Evolutionary conservation across 345 rosid species (phyloP).

Genomic region (Alliaria petiolata): DNA sequence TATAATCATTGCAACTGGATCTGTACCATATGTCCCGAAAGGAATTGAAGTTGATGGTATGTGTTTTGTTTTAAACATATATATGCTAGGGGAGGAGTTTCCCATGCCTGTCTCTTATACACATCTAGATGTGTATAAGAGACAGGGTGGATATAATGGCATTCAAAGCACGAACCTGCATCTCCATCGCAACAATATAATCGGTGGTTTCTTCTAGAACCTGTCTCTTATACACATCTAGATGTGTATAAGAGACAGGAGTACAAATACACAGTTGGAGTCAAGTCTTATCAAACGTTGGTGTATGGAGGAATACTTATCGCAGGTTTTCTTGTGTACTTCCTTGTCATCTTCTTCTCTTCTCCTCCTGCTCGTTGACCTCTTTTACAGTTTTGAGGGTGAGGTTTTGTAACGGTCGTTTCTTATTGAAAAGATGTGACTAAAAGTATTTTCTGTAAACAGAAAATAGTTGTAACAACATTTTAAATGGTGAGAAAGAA

Average conservation of each 20-base stretch:
- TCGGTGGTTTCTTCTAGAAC: no score
- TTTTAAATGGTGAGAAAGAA: no score
- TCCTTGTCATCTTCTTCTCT: constrained; percentile 82
- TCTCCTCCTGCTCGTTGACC: constrained; percentile 80
- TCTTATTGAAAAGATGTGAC: not conserved
- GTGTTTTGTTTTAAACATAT: not conserved
- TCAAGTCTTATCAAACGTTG: constrained; percentile 77
- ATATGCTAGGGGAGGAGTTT: not conserved
- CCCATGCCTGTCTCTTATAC: no score
- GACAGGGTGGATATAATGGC: no score
- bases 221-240: no score
- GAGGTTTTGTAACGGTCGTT: not conserved
- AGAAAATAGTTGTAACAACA: no score
- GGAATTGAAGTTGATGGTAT: constrained; percentile 99
- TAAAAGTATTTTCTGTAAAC: no score
- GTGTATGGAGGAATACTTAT: constrained; percentile 84
- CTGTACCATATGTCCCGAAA: constrained; percentile 95
- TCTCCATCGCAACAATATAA: no score
- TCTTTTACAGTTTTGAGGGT: not conserved
- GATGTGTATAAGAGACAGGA: no score
- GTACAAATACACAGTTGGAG: constrained; percentile 60
- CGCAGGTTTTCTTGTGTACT: constrained; percentile 86
- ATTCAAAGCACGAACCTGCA: no score
- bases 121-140: no score
- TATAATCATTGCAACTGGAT: constrained; percentile 94